A percentile compares a stretch with the other conserved stretches of the same genome.
Conservation (phyloP, 371 early-diverging fungal genomes). For the Rhizopus stolonifer region DNA sequence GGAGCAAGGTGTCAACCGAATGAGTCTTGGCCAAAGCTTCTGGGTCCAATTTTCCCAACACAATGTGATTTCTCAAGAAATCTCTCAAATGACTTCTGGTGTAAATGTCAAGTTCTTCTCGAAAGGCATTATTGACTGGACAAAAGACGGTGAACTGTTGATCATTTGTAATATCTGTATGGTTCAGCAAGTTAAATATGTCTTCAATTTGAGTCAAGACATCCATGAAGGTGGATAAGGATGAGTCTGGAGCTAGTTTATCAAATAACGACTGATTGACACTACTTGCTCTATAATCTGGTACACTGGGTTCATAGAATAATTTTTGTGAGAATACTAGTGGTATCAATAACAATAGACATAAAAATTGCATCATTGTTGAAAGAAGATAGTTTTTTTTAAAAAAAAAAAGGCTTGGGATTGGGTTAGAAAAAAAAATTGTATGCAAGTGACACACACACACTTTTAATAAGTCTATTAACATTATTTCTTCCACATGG, state of each 20-base stretch:
- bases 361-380: conserved; percentile 7
- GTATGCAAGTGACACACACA: no score
- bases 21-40: conserved; percentile 11
- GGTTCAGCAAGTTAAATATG: conserved; percentile 35
- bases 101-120: conserved; percentile 13
- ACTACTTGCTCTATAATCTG: conserved; percentile 23
- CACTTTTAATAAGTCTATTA: no score
- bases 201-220: conserved; percentile 37
- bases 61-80: conserved; percentile 42
- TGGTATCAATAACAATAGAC: conserved; percentile 3
- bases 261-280: conserved; percentile 41
- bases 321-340: conserved; percentile 13
- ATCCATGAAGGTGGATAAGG: conserved; percentile 45
- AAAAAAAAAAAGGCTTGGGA: no score
- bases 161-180: conserved; percentile 10
- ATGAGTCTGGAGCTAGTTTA: conserved; percentile 42
- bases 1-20: conserved; percentile 22
- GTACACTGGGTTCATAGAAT: conserved; percentile 39
- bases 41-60: conserved; percentile 26
- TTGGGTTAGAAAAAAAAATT: no score
- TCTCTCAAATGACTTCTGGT: conserved; percentile 21
- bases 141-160: conserved; percentile 38
- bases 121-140: conserved; percentile 46
- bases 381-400: no score
- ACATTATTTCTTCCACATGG: conserved; percentile 23